phyloP scores from a whole-genome alignment of 164 flowering plant species.

The Nymphaea thermarum region DNA sequence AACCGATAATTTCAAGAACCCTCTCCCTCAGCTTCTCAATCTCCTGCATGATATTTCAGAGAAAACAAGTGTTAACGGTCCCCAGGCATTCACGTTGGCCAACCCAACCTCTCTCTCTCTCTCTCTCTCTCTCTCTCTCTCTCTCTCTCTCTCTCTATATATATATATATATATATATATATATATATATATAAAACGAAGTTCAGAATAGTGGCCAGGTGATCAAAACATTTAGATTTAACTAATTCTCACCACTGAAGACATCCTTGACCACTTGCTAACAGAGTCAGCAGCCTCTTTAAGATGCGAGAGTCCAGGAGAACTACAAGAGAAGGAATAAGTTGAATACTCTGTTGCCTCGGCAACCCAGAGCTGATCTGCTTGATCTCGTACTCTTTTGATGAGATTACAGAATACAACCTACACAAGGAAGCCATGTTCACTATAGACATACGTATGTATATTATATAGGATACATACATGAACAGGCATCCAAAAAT shows the following conservation, averaged over 20 bases:
- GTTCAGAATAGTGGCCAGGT: not conserved
- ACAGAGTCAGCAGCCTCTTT: slow-evolving; percentile 44
- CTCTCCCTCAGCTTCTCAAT: slow-evolving; percentile 48
- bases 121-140: not conserved
- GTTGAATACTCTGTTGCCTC: slow-evolving; percentile 84
- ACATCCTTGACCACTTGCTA: slow-evolving; percentile 45
- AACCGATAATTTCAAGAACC: slow-evolving; percentile 48
- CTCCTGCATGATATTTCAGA: slow-evolving; percentile 27
- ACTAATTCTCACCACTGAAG: slow-evolving; percentile 30
- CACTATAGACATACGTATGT: too few species aligned
- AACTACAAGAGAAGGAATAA: slow-evolving; percentile 35
- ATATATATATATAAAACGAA: not conserved
- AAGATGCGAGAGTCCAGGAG: slow-evolving; percentile 40
- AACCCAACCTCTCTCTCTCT: too few species aligned
- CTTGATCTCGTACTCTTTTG: slow-evolving; percentile 53
- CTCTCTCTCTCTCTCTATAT: not conserved
- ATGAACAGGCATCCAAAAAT: too few species aligned
- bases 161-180: not conserved
- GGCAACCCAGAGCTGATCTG: slow-evolving; percentile 80
- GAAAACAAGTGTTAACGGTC: not conserved
- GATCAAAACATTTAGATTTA: not conserved
- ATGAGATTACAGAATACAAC: slow-evolving; percentile 75
- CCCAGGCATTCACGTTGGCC: not conserved
- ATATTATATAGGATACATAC: too few species aligned
- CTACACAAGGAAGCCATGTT: slow-evolving; percentile 19